Evolutionary conservation across 345 rosid species (phyloP), one percentile per base, ranked within the genome.

Genomic region (Citrus maxima): DNA sequence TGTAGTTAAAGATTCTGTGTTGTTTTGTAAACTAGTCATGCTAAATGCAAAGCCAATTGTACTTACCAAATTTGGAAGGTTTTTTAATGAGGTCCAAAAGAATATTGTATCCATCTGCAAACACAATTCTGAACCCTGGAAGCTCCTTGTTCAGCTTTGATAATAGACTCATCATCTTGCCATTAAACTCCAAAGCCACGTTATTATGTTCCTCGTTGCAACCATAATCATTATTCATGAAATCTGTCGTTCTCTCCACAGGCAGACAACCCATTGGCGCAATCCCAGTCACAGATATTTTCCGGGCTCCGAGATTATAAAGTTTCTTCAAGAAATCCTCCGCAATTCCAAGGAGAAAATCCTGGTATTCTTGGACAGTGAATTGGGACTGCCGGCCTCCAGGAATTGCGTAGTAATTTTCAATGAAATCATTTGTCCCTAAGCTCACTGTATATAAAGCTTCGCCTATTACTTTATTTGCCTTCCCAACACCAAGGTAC

Each of bases 251-350:
- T 81, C 89, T 87, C 81, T 83, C 85, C 70, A 86, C 72, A 25
- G 90, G 90, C 89, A 89, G 72, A 7, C 90, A 89, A 65, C 92
- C 90, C 86, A 88, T 85, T 16, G 91, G 89, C 61, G 88, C 86
- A 66, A 89, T 14, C 14, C 93, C 91, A 56, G 83, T 85, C 5
- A 86, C 64, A 30, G 90, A 86, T 14, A 89, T 86, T 79, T 89
- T 89, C 21, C 89, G 73, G 21, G 87, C 93, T 19, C 93, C 93
- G 24, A 89, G 84, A 63, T 67, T 77, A 59, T 89, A 78, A 10
- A 88, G 79, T 54, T 83, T 70, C 78, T 54, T 76, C 34, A 87
- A 73, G 81, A 89, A 89, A 51, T 80, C 77, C 40, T 62, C 81
- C 0, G 93, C 90, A 6, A 88, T 84, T 16, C 75, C 79, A 3